These are phyloP conservation scores for Penicillium parvum DNA, from an alignment of 495 filamentous ascomycete species.

Conservation along the genomic window DNA sequence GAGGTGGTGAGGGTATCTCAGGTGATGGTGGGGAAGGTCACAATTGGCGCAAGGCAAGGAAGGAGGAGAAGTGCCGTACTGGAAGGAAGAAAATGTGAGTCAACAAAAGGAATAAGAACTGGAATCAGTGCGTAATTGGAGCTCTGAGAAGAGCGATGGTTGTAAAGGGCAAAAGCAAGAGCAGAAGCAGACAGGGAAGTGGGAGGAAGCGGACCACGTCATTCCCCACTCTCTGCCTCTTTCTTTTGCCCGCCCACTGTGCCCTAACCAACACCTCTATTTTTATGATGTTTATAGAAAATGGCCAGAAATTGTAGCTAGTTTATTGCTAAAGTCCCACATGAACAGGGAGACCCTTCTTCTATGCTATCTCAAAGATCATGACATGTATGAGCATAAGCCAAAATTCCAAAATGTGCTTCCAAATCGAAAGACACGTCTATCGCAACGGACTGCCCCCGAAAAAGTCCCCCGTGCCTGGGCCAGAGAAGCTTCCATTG, in stretches of 20 bases:
- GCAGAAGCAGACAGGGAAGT: not conserved
- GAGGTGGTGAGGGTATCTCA: conserved; percentile 6
- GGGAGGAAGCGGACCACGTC: conserved; percentile 28
- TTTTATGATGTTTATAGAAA: too few species aligned
- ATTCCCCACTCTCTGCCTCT: conserved; percentile 24
- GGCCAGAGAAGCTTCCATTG: conserved; percentile 42
- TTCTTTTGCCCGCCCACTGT: not conserved
- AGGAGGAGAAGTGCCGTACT: not conserved
- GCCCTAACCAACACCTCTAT: conserved; percentile 5
- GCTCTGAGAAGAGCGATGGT: not conserved
- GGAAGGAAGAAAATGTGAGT: not conserved
- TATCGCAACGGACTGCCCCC: conserved; percentile 42
- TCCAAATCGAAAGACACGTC: conserved; percentile 1
- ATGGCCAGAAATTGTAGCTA: too few species aligned
- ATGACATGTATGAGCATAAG: not conserved
- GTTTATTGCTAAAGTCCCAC: too few species aligned
- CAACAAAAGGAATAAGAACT: not conserved
- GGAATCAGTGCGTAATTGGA: not conserved
- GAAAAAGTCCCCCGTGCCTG: conserved; percentile 40
- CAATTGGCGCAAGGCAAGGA: not conserved
- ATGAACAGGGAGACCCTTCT: too few species aligned
- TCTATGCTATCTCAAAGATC: conserved; percentile 5
- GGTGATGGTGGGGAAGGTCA: not conserved
- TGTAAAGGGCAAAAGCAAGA: conserved; percentile 1
- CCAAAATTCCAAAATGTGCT: not conserved